A percentile compares a stretch with the other conserved stretches of the same genome.
phyloP scores from a whole-genome alignment of 2,329 filamentous ascomycete species.

The Geosmithia flava region DNA sequence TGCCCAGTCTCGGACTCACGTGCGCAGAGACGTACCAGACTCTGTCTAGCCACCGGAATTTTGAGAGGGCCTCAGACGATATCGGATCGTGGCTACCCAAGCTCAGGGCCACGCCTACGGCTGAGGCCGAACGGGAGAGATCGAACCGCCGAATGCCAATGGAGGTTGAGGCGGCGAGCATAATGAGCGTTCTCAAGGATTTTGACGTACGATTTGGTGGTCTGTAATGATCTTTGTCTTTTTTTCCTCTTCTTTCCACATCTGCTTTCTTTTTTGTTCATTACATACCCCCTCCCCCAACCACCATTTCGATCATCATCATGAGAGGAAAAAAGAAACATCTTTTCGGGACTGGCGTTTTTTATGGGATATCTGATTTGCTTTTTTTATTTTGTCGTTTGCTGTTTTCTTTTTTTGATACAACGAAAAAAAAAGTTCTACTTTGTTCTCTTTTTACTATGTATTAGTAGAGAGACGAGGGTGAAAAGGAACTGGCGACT shows the following conservation, averaged over 20 bases:
- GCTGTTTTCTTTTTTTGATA: too few species aligned
- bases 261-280: too few species aligned
- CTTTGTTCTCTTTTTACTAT: too few species aligned
- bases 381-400: too few species aligned
- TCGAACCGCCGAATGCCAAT: slow-evolving; percentile 34
- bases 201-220: slow-evolving; percentile 63
- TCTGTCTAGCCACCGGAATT: slow-evolving; percentile 63
- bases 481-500: too few species aligned
- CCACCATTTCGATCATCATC: too few species aligned
- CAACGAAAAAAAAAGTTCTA: too few species aligned
- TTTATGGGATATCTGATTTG: too few species aligned
- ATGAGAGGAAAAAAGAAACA: too few species aligned
- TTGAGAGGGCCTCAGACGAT: slow-evolving; percentile 60
- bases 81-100: slow-evolving; percentile 66
- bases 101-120: slow-evolving; percentile 47
- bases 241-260: not conserved
- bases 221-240: not conserved
- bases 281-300: too few species aligned
- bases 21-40: slow-evolving; percentile 73
- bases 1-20: slow-evolving; percentile 46
- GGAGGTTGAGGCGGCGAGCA: slow-evolving; percentile 72
- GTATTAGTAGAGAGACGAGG: too few species aligned
- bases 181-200: slow-evolving; percentile 74
- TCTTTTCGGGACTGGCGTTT: too few species aligned
- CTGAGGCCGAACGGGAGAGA: slow-evolving; percentile 4